Percentiles rank a stretch among this genome's conserved stretches.
These are phyloP conservation scores for Pharnaceum exiguum DNA, from an alignment of 148 eudicot genomes.

Conservation along the genomic window DNA sequence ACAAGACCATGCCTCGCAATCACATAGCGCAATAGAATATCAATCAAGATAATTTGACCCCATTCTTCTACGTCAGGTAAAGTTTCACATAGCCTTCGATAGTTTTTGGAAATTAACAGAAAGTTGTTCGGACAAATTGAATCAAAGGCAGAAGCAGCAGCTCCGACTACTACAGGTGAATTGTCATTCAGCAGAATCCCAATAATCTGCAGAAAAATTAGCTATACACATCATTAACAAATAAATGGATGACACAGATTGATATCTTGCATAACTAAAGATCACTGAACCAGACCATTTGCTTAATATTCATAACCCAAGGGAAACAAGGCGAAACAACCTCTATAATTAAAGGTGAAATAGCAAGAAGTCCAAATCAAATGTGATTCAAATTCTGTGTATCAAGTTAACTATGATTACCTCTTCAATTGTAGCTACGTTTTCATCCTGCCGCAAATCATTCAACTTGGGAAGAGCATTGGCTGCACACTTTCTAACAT, in stretches of 20 bases:
- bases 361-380: background rate
- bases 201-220: constrained; percentile 62
- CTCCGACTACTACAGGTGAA: constrained; percentile 94
- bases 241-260: background rate
- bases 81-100: constrained; percentile 66
- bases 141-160: constrained; percentile 92
- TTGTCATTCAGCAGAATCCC: constrained; percentile 79
- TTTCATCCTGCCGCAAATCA: constrained; percentile 82
- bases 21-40: constrained; percentile 74
- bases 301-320: too few species aligned
- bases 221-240: background rate
- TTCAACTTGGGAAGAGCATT: constrained; percentile 95
- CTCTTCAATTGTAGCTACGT: constrained; percentile 72
- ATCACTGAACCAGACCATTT: too few species aligned
- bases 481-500: constrained; percentile 96
- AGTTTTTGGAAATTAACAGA: constrained; percentile 66
- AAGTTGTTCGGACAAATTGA: constrained; percentile 88
- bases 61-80: constrained; percentile 96
- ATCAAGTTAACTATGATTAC: too few species aligned
- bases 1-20: constrained; percentile 96
- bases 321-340: too few species aligned
- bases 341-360: too few species aligned
- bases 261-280: too few species aligned
- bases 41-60: constrained; percentile 91
- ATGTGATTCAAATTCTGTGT: too few species aligned